Conservation (phyloP, 441 rosid species). For the Melastoma candidum region DNA sequence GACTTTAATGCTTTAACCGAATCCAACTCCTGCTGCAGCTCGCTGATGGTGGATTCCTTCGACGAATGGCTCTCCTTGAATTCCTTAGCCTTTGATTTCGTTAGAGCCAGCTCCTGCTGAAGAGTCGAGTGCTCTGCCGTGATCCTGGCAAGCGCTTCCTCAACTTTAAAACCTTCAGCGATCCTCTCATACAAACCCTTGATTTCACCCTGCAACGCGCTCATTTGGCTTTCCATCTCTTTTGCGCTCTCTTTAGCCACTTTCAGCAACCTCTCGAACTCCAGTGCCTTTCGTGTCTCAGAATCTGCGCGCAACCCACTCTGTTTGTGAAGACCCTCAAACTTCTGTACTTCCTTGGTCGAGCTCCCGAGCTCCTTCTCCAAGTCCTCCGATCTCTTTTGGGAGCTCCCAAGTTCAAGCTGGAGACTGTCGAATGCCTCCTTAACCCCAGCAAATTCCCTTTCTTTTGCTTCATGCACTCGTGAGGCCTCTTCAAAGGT, state of each 20-base stretch:
- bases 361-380: conserved; percentile 54
- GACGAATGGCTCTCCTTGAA: conserved; percentile 52
- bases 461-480: conserved; percentile 61
- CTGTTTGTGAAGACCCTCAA: conserved; percentile 74
- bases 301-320: conserved; percentile 75
- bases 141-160: conserved; percentile 57
- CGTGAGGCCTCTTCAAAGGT: conserved; percentile 54
- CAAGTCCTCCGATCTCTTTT: conserved; percentile 58
- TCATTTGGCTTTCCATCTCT: conserved; percentile 56
- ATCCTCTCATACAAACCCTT: conserved; percentile 51
- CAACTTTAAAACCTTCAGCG: conserved; percentile 59
- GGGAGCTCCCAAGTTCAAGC: conserved; percentile 55
- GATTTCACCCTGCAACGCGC: conserved; percentile 57
- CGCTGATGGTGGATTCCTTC: conserved; percentile 50
- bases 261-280: conserved; percentile 66
- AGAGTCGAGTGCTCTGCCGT: conserved; percentile 48
- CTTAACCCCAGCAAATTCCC: conserved; percentile 63
- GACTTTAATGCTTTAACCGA: conserved; percentile 58
- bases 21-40: conserved; percentile 52
- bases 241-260: conserved; percentile 45
- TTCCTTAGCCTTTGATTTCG: conserved; percentile 51
- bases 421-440: conserved; percentile 63
- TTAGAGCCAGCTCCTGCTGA: conserved; percentile 54
- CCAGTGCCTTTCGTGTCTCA: conserved; percentile 62
- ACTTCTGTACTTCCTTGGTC: conserved; percentile 53